Percentiles rank a stretch among this genome's conserved stretches.
Evolutionary conservation across 768 basidiomycete species (phyloP).

Genomic region (Rhizopogon vinicolor): DNA sequence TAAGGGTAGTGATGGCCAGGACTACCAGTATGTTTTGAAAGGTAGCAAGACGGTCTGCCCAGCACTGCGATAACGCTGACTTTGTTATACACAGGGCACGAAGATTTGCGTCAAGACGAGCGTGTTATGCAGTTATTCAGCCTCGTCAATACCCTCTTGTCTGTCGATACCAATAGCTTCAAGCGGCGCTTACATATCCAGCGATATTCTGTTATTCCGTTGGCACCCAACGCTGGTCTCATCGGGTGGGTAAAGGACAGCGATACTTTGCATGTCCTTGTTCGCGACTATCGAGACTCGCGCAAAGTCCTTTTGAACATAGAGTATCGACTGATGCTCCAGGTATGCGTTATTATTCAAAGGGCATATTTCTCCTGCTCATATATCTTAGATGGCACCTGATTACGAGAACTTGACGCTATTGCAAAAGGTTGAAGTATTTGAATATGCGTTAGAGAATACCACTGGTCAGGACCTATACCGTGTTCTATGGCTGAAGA

Average conservation of each 20-base stretch:
- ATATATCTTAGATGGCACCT: conserved; percentile 81
- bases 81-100: conserved; percentile 63
- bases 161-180: conserved; percentile 91
- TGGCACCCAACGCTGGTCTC: conserved; percentile 93
- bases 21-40: conserved; percentile 90
- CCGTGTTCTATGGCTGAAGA: conserved; percentile 94
- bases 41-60: conserved; percentile 38
- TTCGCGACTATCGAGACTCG: conserved; percentile 93
- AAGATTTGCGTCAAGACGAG: conserved; percentile 98
- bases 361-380: conserved; percentile 40
- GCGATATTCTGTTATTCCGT: conserved; percentile 85
- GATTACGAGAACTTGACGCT: conserved; percentile 94
- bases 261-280: conserved; percentile 93
- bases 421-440: conserved; percentile 98
- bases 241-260: conserved; percentile 95
- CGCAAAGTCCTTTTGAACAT: conserved; percentile 96
- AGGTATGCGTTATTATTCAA: conserved; percentile 63
- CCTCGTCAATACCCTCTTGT: conserved; percentile 90
- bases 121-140: conserved; percentile 99
- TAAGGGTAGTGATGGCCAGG: conserved; percentile 87
- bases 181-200: conserved; percentile 95
- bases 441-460: conserved; percentile 97
- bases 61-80: not conserved
- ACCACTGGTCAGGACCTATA: conserved; percentile 98
- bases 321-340: conserved; percentile 97